Evolutionary conservation across 1,284 basidiomycete genomes (phyloP).

Genomic region (Sporisorium iseilematis-ciliati): DNA sequence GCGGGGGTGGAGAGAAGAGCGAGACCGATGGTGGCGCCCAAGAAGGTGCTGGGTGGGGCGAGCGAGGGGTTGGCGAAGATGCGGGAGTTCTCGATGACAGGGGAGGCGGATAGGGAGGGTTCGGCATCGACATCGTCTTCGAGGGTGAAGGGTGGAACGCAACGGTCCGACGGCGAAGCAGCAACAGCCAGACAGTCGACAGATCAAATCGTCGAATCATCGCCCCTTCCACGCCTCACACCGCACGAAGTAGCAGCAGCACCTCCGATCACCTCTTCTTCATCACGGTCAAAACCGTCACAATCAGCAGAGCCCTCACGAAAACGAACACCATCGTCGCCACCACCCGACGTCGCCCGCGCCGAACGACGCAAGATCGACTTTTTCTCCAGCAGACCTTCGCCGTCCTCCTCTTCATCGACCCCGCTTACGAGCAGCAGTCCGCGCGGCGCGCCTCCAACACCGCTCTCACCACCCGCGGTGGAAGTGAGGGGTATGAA

Average conservation of each 20-base stretch:
- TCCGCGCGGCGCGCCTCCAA: constrained; percentile 7
- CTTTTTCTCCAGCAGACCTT: constrained; percentile 30
- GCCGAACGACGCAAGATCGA: constrained; percentile 29
- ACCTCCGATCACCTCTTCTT: constrained; percentile 8
- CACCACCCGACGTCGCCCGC: constrained; percentile 32
- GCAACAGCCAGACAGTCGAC: background rate
- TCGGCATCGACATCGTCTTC: background rate
- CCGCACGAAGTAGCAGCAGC: constrained; percentile 38
- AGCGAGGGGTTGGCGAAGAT: constrained; percentile 30
- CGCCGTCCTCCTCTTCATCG: background rate
- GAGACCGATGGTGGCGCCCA: constrained; percentile 47
- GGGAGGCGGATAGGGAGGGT: background rate
- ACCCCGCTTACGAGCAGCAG: constrained; percentile 11
- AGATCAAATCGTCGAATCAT: background rate
- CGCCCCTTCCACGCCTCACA: constrained; percentile 17
- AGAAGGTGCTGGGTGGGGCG: constrained; percentile 21
- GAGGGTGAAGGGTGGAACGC: background rate
- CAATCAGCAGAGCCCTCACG: background rate
- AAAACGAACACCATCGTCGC: constrained; percentile 11
- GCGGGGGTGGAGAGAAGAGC: constrained; percentile 13
- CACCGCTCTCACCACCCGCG: background rate
- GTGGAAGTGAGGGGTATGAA: constrained; percentile 23
- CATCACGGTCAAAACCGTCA: background rate
- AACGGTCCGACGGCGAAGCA: constrained; percentile 1
- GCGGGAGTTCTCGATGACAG: constrained; percentile 20